Evolutionary conservation across 352 stramenopile genomes (phyloP).

Genomic region (Phytophthora crassamura): DNA sequence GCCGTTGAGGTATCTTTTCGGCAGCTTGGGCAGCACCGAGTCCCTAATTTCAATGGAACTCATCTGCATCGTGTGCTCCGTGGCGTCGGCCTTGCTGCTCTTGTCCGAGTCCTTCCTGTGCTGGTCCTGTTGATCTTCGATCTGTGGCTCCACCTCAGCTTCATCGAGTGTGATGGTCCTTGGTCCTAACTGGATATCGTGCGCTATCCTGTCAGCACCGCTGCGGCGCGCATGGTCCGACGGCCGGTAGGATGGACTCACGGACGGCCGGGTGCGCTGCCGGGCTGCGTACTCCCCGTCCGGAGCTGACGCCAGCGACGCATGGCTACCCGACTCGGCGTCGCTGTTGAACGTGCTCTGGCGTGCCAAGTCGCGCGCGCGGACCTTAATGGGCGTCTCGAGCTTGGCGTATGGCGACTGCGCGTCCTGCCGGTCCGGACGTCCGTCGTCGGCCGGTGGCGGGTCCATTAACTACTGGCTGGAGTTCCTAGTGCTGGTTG

Average conservation of each 20-base stretch:
- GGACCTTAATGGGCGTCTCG: slow-evolving; percentile 46
- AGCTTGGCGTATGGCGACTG: slow-evolving; percentile 45
- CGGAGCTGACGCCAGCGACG: slow-evolving; percentile 15
- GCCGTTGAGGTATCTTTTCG: slow-evolving; percentile 52
- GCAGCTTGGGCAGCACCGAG: slow-evolving; percentile 40
- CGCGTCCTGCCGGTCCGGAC: not conserved
- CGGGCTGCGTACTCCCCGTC: not conserved
- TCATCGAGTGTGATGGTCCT: slow-evolving; percentile 29
- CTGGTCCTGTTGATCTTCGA: slow-evolving; percentile 10
- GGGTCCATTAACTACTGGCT: slow-evolving; percentile 14
- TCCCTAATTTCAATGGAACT: slow-evolving; percentile 38
- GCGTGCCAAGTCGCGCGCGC: slow-evolving; percentile 19
- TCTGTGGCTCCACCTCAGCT: not conserved
- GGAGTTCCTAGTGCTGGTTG: not conserved
- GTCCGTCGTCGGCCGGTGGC: not conserved
- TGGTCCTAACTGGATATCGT: slow-evolving; percentile 24
- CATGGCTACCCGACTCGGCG: slow-evolving; percentile 18
- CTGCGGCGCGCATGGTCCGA: slow-evolving; percentile 5
- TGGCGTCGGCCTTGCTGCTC: slow-evolving; percentile 30
- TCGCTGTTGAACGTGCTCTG: slow-evolving; percentile 57
- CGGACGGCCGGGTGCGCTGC: not conserved
- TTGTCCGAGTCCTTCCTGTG: slow-evolving; percentile 15
- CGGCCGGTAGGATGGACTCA: slow-evolving; percentile 1
- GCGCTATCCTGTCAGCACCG: slow-evolving; percentile 16
- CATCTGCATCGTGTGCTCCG: slow-evolving; percentile 44